Evolutionary conservation across 148 eudicot genomes (phyloP), one percentile per base, ranked within the genome.

Genomic region (Simmondsia chinensis): DNA sequence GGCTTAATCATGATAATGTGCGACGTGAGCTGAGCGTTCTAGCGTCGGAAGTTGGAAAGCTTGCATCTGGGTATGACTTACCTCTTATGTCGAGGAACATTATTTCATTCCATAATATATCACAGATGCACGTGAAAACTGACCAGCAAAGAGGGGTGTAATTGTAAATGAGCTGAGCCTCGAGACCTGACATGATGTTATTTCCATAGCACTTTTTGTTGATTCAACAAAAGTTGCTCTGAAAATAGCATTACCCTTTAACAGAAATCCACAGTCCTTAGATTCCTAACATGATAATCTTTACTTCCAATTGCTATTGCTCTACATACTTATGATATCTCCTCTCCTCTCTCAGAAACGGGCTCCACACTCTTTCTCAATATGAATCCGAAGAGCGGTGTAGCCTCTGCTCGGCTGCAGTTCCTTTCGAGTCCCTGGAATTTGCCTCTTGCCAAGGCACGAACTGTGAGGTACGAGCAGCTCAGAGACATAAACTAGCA

Each of bases 391-490:
- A 69, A 40, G 95, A 82, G 70, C 64, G 39, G 18, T 85, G 94
- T 50, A 68, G 63, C 53, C 74, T 57, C 48, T 91, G 95, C 39
- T 76, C 79, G 27, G 73, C 86, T 13, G 12, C 54, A 13, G 73
- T 91, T 55, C 81, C 76, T 26, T 79, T 79, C 30, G 86, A 85
- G 41, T 74, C 83, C 26, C 48, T 77, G 37, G 99, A 91, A 50
- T 28, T 29, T 20, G 88, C 79, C 21, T 14, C 54, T 34, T 91
- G 99, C 63, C 50, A 55, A 8, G 81, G 81, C 25, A 49, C 20
- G 28, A 46, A 56, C 24, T 17, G 33, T 12, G 43, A 56, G 9
- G 28, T 10, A 0, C 70, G 65, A 59, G 48, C 26, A 30, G 37
- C 50, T 29, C 76, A 55, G 48, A 57, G 57, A 30, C 97, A 89